These are phyloP conservation scores for Chaetomium tenue DNA, from an alignment of 495 filamentous ascomycete genomes.

Conservation along the genomic window DNA sequence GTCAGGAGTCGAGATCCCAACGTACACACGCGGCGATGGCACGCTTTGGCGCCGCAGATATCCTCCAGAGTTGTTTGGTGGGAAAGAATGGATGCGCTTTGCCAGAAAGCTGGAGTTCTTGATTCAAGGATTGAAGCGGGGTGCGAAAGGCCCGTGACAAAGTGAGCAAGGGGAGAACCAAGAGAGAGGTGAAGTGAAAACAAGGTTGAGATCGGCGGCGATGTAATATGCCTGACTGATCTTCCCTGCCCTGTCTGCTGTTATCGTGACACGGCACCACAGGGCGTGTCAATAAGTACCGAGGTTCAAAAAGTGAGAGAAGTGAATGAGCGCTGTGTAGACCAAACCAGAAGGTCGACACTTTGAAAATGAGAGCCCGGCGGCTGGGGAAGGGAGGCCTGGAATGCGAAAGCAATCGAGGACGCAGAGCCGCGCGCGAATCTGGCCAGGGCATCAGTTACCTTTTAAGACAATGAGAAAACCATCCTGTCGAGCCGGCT, in stretches of 20 bases:
- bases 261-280: slow-evolving; percentile 2
- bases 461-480: not conserved
- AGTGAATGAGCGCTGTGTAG: not conserved
- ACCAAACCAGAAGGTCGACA: not conserved
- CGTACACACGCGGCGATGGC: not conserved
- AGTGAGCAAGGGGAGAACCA: not conserved
- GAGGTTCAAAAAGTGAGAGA: not conserved
- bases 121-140: not conserved
- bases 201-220: not conserved
- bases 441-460: not conserved
- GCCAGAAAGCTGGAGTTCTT: not conserved
- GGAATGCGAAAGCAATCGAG: slow-evolving; percentile 7
- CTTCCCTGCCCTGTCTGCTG: not conserved
- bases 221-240: not conserved
- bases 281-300: slow-evolving; percentile 1
- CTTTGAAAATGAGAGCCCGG: not conserved
- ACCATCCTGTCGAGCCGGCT: slow-evolving; percentile 6
- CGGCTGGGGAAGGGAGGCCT: slow-evolving; percentile 11
- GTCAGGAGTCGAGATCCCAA: no score
- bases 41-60: not conserved
- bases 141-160: not conserved
- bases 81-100: not conserved
- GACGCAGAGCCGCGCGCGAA: slow-evolving; percentile 8
- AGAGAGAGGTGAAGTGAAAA: not conserved
- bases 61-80: not conserved